These are phyloP conservation scores for Dactylellina sp. DNA, from an alignment of 2,329 filamentous ascomycete species.

Conservation along the genomic window DNA sequence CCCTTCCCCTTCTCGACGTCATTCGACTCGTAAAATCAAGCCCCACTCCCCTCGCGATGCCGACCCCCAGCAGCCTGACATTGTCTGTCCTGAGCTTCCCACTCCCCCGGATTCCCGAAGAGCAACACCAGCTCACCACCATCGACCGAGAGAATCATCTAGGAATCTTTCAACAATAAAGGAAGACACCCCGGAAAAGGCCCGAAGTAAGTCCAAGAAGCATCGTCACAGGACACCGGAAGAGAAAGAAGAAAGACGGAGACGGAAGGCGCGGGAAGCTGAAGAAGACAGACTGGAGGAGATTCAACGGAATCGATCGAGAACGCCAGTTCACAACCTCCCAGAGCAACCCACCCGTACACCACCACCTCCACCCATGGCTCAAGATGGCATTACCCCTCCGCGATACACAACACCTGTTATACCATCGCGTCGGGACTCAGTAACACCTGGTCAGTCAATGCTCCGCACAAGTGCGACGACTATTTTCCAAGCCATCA, in stretches of 20 bases:
- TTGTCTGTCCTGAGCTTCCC: constrained; percentile 35
- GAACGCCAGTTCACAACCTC: constrained; percentile 33
- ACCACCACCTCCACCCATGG: constrained; percentile 34
- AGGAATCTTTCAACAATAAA: constrained; percentile 49
- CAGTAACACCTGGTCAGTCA: constrained; percentile 42
- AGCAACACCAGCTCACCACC: constrained; percentile 45
- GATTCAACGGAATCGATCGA: constrained; percentile 33
- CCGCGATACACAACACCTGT: constrained; percentile 49
- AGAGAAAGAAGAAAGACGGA: constrained; percentile 44
- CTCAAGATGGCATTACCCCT: constrained; percentile 14
- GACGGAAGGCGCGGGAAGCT: constrained; percentile 38
- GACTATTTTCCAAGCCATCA: constrained; percentile 51
- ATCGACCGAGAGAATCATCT: constrained; percentile 48
- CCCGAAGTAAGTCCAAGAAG: constrained; percentile 22
- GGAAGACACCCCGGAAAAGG: constrained; percentile 40
- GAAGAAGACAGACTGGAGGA: constrained; percentile 47
- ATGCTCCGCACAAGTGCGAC: constrained; percentile 45
- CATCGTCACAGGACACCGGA: constrained; percentile 47
- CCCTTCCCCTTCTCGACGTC: constrained; percentile 45
- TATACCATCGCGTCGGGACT: constrained; percentile 30
- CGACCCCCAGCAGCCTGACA: constrained; percentile 26
- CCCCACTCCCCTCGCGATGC: constrained; percentile 29
- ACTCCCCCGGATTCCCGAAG: constrained; percentile 50
- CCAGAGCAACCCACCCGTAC: constrained; percentile 49
- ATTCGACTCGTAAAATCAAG: constrained; percentile 42